Percentiles rank a stretch among this genome's conserved stretches.
These are phyloP conservation scores for Euphorbia tirucalli DNA, from an alignment of 345 rosid species.

Conservation along the genomic window DNA sequence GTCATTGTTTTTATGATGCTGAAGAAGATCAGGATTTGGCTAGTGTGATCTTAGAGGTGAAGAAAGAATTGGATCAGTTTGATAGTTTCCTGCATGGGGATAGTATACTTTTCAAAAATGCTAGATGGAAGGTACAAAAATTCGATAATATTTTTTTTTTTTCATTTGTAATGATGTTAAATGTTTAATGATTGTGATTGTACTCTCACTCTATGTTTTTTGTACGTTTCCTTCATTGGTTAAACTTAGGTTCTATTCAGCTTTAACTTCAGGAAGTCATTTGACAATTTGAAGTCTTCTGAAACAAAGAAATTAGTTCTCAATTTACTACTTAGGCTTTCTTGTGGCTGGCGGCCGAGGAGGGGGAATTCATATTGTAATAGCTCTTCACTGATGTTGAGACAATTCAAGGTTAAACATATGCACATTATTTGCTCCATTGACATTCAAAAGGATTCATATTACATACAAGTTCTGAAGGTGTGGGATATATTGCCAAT, in stretches of 20 bases:
- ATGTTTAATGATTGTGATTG: too few relatives aligned
- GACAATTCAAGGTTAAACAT: constrained; percentile 40
- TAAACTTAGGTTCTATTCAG: constrained; percentile 42
- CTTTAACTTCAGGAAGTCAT: constrained; percentile 44
- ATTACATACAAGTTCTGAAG: constrained; percentile 42
- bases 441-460: constrained; percentile 36
- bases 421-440: constrained; percentile 39
- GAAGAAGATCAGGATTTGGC: constrained; percentile 41
- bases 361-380: constrained; percentile 33
- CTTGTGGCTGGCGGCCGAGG: constrained; percentile 55
- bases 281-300: constrained; percentile 36
- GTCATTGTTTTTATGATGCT: constrained; percentile 40
- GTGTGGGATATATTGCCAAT: constrained; percentile 52
- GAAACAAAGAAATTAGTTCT: constrained; percentile 26
- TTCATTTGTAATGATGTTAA: not conserved
- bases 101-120: too few relatives aligned
- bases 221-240: not conserved
- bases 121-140: too few relatives aligned
- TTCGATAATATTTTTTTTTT: not conserved
- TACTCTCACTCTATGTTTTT: not conserved
- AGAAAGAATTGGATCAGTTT: too few relatives aligned
- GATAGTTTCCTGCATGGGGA: too few relatives aligned
- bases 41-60: too few relatives aligned
- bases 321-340: constrained; percentile 32
- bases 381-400: constrained; percentile 37